These are phyloP conservation scores for Recurvomyces mirabilis DNA, from an alignment of 495 filamentous ascomycete genomes.

Conservation along the genomic window DNA sequence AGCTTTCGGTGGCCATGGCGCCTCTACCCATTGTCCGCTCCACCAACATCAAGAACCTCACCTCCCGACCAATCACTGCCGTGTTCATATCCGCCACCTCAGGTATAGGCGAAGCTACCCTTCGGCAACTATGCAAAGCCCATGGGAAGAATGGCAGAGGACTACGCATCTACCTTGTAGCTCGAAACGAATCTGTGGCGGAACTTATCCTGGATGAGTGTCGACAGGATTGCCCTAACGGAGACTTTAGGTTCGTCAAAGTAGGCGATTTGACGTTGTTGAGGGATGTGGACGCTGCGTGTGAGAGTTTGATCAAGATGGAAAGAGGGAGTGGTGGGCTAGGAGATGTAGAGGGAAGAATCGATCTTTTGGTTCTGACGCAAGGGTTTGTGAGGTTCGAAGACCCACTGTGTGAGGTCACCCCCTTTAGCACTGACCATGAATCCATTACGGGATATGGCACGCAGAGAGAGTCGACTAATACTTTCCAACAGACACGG, in stretches of 20 bases:
- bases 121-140: slow-evolving; percentile 25
- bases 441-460: background rate
- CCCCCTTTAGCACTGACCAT: no score
- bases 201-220: slow-evolving; percentile 7
- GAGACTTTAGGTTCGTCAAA: slow-evolving; percentile 17
- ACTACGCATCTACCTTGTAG: slow-evolving; percentile 33
- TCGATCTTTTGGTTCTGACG: slow-evolving; percentile 26
- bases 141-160: slow-evolving; percentile 14
- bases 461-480: background rate
- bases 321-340: background rate
- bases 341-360: background rate
- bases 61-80: slow-evolving; percentile 14
- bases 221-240: slow-evolving; percentile 5
- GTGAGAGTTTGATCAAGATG: slow-evolving; percentile 10
- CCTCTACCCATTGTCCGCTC: background rate
- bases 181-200: slow-evolving; percentile 19
- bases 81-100: slow-evolving; percentile 35
- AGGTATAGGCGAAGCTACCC: slow-evolving; percentile 33
- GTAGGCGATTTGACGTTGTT: slow-evolving; percentile 19
- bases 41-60: background rate
- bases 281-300: slow-evolving; percentile 12
- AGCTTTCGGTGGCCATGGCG: background rate
- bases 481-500: slow-evolving; percentile 9
- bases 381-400: slow-evolving; percentile 21
- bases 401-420: background rate